These are phyloP conservation scores for Thelonectria blattea DNA, from an alignment of 2,329 filamentous ascomycete species.

Conservation along the genomic window DNA sequence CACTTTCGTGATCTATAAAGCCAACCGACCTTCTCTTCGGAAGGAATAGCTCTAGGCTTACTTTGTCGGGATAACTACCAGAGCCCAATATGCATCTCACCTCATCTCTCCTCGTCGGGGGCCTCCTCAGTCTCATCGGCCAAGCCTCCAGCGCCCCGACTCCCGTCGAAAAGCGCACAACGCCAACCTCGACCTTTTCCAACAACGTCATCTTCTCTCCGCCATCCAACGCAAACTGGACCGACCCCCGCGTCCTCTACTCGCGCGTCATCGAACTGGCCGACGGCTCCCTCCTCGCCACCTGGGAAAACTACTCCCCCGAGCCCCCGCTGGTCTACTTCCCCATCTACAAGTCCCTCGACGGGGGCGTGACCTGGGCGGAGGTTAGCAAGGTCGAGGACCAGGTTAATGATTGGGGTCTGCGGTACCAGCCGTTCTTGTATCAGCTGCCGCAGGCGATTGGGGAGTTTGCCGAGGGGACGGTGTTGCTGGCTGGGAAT, in stretches of 20 bases:
- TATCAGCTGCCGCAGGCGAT: slow-evolving; percentile 66
- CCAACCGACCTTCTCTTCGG: not conserved
- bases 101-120: slow-evolving; percentile 1
- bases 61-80: no score
- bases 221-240: slow-evolving; percentile 47
- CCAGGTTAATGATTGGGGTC: slow-evolving; percentile 66
- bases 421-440: slow-evolving; percentile 73
- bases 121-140: slow-evolving; percentile 10
- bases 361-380: slow-evolving; percentile 65
- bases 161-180: slow-evolving; percentile 8
- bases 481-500: slow-evolving; percentile 66
- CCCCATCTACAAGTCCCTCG: slow-evolving; percentile 59
- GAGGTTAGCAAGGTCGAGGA: slow-evolving; percentile 69
- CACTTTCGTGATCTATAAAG: not conserved
- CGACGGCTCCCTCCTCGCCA: slow-evolving; percentile 56
- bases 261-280: slow-evolving; percentile 51
- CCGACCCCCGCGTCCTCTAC: slow-evolving; percentile 51
- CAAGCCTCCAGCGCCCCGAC: slow-evolving; percentile 6
- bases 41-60: not conserved
- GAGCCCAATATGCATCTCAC: not conserved
- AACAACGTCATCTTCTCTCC: slow-evolving; percentile 50
- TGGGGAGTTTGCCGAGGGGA: slow-evolving; percentile 65
- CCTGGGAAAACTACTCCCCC: slow-evolving; percentile 63
- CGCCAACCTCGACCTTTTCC: slow-evolving; percentile 21
- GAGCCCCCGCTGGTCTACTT: slow-evolving; percentile 62